Evolutionary conservation across 2,329 filamentous ascomycete species (phyloP).

Genomic region (Daldinia eschscholtzii): DNA sequence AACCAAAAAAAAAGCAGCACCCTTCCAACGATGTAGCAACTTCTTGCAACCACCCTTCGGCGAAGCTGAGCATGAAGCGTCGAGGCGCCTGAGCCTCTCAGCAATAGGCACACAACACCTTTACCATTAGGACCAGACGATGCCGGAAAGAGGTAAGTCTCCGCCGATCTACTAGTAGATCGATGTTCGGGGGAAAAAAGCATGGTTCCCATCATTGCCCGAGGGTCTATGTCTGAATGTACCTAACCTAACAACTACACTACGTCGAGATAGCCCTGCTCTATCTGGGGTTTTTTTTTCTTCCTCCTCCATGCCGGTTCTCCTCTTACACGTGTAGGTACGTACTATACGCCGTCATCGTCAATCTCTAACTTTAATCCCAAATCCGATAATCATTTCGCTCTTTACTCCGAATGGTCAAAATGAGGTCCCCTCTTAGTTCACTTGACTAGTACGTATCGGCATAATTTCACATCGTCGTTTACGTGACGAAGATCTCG

Average conservation of each 20-base stretch:
- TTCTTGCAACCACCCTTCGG: not conserved
- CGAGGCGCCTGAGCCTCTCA: slow-evolving; percentile 10
- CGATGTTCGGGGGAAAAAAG: slow-evolving; percentile 34
- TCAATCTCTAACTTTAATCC: slow-evolving; percentile 2
- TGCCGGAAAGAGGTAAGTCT: slow-evolving; percentile 14
- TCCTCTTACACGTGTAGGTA: slow-evolving; percentile 8
- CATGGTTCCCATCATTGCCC: slow-evolving; percentile 1
- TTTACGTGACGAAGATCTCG: slow-evolving; percentile 5
- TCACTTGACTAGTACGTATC: not conserved
- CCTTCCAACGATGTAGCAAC: not conserved
- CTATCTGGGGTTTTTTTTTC: not conserved
- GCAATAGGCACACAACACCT: not conserved
- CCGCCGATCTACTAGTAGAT: slow-evolving; percentile 43
- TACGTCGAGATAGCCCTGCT: slow-evolving; percentile 1
- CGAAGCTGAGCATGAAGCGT: slow-evolving; percentile 26
- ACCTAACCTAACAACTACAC: not conserved
- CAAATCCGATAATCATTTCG: not conserved
- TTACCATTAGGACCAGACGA: slow-evolving; percentile 1
- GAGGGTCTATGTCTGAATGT: not conserved
- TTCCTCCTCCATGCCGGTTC: not conserved
- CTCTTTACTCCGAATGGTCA: slow-evolving; percentile 5
- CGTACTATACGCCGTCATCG: not conserved
- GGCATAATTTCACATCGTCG: slow-evolving; percentile 2
- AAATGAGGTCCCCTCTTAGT: not conserved
- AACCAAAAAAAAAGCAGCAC: not conserved